Percentiles rank a stretch among this genome's conserved stretches.
Evolutionary conservation across 2,329 filamentous ascomycete species (phyloP).

Genomic region (Penicillium corylophilum): DNA sequence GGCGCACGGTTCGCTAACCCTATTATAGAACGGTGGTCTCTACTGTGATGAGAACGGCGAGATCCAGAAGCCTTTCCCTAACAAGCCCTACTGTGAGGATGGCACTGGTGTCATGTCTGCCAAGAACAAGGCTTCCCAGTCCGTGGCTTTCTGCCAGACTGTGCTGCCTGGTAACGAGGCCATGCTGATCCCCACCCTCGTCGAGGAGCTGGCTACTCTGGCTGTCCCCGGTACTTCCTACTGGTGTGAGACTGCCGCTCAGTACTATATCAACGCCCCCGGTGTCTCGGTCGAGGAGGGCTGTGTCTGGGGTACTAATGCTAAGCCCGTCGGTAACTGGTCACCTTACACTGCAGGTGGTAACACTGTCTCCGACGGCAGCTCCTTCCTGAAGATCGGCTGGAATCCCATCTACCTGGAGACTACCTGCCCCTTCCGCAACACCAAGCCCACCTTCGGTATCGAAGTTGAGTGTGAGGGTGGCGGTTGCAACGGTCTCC

Average conservation of each 20-base stretch:
- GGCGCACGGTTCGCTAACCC: constrained; percentile 12
- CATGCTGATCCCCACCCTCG: constrained; percentile 77
- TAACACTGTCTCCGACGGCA: constrained; percentile 64
- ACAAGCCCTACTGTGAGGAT: constrained; percentile 67
- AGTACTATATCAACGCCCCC: constrained; percentile 78
- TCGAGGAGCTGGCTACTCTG: constrained; percentile 57
- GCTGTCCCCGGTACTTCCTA: constrained; percentile 70
- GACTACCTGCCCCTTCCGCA: constrained; percentile 51
- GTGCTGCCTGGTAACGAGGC: constrained; percentile 76
- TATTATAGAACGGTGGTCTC: constrained; percentile 66
- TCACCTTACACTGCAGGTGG: constrained; percentile 72
- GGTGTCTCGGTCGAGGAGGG: constrained; percentile 60
- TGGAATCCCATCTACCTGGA: constrained; percentile 74
- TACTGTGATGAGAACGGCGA: constrained; percentile 68
- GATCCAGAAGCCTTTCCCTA: constrained; percentile 67
- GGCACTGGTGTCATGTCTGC: constrained; percentile 66
- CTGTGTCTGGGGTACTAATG: constrained; percentile 69
- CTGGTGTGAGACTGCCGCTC: constrained; percentile 71
- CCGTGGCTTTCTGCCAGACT: constrained; percentile 75
- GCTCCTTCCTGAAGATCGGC: constrained; percentile 72
- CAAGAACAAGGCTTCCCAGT: constrained; percentile 62
- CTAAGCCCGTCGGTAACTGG: constrained; percentile 71
- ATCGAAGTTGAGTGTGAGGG: constrained; percentile 68
- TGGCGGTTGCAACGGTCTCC: constrained; percentile 68
- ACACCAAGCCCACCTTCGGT: constrained; percentile 63